phyloP scores from a whole-genome alignment of 768 basidiomycete species.

The Russula ochroleuca region DNA sequence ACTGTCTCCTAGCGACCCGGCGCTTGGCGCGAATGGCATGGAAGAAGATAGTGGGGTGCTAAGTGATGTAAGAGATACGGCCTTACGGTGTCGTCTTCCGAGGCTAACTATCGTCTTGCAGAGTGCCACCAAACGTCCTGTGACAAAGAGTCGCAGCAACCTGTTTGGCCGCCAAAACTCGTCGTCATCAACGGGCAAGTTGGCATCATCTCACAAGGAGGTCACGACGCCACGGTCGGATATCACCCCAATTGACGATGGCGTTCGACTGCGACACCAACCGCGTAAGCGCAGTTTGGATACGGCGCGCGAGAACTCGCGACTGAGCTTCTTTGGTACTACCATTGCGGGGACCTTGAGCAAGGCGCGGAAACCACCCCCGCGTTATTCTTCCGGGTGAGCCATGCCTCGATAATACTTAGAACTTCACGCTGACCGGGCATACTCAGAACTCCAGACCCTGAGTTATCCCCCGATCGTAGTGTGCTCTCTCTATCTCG shows the following conservation, averaged over 20 bases:
- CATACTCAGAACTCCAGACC: slow-evolving; percentile 35
- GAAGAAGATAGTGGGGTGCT: slow-evolving; percentile 55
- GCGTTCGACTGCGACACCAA: slow-evolving; percentile 29
- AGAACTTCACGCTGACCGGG: slow-evolving; percentile 3
- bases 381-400: slow-evolving; percentile 61
- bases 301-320: slow-evolving; percentile 39
- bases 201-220: slow-evolving; percentile 32
- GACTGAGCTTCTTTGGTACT: slow-evolving; percentile 81
- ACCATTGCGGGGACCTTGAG: slow-evolving; percentile 57
- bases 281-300: slow-evolving; percentile 50
- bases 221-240: slow-evolving; percentile 29
- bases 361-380: slow-evolving; percentile 76
- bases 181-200: slow-evolving; percentile 32
- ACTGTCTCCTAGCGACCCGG: slow-evolving; percentile 60
- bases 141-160: slow-evolving; percentile 42
- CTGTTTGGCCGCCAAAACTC: slow-evolving; percentile 61
- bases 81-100: slow-evolving; percentile 7
- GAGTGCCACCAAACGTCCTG: slow-evolving; percentile 46
- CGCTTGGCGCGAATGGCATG: slow-evolving; percentile 44
- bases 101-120: slow-evolving; percentile 30
- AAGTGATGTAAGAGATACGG: slow-evolving; percentile 61
- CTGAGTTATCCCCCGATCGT: slow-evolving; percentile 44
- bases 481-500: slow-evolving; percentile 28
- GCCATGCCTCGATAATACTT: slow-evolving; percentile 34
- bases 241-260: background rate